phyloP scores from a whole-genome alignment of 1,284 basidiomycete genomes.

The Ustilago curta region DNA sequence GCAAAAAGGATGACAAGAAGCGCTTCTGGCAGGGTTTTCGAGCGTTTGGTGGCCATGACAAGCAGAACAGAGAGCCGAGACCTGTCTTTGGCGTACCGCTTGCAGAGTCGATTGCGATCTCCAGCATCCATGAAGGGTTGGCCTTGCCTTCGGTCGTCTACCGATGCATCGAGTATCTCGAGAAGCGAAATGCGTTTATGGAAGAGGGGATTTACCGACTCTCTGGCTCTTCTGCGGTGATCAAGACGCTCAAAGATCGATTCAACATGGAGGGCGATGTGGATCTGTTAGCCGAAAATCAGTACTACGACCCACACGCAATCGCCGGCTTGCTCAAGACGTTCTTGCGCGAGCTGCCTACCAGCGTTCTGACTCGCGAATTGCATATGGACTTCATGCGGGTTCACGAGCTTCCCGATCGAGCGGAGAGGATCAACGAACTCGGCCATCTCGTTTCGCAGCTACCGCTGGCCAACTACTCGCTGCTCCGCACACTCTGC shows the following conservation, averaged over 20 bases:
- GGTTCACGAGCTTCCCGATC: constrained; percentile 80
- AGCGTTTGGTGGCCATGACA: constrained; percentile 46
- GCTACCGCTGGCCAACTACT: constrained; percentile 92
- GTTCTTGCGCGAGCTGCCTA: constrained; percentile 64
- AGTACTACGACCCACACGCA: constrained; percentile 62
- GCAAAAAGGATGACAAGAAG: constrained; percentile 64
- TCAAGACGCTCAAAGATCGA: constrained; percentile 90
- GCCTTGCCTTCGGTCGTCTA: constrained; percentile 94
- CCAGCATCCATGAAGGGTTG: constrained; percentile 77
- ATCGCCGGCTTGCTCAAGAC: constrained; percentile 66
- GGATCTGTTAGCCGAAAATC: constrained; percentile 58
- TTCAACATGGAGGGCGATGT: constrained; percentile 79
- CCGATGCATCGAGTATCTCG: constrained; percentile 75
- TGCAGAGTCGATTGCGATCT: constrained; percentile 86
- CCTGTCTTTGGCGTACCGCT: constrained; percentile 90
- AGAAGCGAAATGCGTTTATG: constrained; percentile 85
- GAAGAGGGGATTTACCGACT: constrained; percentile 98
- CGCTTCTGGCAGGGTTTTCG: constrained; percentile 64
- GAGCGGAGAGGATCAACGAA: constrained; percentile 86
- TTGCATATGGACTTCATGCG: constrained; percentile 65
- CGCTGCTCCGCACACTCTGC: constrained; percentile 88
- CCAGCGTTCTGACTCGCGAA: constrained; percentile 62
- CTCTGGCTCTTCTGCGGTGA: constrained; percentile 76
- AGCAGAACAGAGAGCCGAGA: constrained; percentile 40
- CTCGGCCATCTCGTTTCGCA: constrained; percentile 85